Evolutionary conservation across 495 filamentous ascomycete species (phyloP).

Genomic region (Achaetomiella virescens): DNA sequence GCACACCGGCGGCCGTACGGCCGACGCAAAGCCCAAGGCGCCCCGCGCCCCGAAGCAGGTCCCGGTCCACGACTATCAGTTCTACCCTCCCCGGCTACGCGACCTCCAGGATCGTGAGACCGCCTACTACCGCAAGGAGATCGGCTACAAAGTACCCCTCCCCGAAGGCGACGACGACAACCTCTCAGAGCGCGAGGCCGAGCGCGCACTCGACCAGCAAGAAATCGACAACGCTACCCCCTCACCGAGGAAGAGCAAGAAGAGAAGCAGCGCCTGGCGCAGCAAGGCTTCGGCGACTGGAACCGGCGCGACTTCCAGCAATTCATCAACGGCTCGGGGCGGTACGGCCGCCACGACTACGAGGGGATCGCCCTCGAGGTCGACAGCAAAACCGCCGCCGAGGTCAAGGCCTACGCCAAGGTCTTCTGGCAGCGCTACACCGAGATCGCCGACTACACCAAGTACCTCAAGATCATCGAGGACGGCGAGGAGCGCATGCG

Average conservation of each 20-base stretch:
- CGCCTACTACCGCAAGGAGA: conserved; percentile 91
- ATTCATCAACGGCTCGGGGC: conserved; percentile 90
- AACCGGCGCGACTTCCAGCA: conserved; percentile 97
- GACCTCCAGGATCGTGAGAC: conserved; percentile 96
- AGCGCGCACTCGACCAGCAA: conserved; percentile 79
- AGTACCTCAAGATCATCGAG: conserved; percentile 81
- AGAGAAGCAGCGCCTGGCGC: conserved; percentile 71
- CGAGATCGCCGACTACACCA: conserved; percentile 80
- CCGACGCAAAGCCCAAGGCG: conserved; percentile 89
- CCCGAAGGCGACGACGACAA: conserved; percentile 79
- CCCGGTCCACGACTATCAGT: conserved; percentile 91
- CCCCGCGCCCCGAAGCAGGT: conserved; percentile 93
- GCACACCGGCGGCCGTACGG: conserved; percentile 74
- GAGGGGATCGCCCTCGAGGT: conserved; percentile 81
- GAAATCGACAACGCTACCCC: conserved; percentile 88
- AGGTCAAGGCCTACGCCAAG: conserved; percentile 83
- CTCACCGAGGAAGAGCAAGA: conserved; percentile 85
- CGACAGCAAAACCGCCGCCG: conserved; percentile 78
- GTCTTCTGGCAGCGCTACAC: conserved; percentile 91
- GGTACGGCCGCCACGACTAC: conserved; percentile 81
- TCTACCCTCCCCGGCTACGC: conserved; percentile 75
- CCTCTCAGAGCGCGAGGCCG: conserved; percentile 75
- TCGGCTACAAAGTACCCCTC: conserved; percentile 83
- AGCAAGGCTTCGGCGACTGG: conserved; percentile 88
- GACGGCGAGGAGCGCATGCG: conserved; percentile 83